Conservation (phyloP, 192 early-diverging fungal species). For the Linnemannia zychae region DNA sequence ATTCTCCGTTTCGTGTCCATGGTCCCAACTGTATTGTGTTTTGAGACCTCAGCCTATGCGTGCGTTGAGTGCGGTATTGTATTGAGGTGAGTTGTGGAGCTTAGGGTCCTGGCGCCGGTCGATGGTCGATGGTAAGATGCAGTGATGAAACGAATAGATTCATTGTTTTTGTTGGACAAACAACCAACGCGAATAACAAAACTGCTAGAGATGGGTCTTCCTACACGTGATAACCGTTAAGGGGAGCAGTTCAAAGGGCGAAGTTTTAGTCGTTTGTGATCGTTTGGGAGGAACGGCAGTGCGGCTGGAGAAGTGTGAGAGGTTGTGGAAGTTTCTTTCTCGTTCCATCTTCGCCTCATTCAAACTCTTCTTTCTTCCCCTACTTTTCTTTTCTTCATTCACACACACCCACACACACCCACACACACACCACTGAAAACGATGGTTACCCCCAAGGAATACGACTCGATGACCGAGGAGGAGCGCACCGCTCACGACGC, state of each 20-base stretch:
- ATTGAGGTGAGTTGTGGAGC: too few relatives aligned
- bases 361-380: not conserved
- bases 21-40: not conserved
- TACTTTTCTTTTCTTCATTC: not conserved
- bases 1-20: conserved; percentile 5
- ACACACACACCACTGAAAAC: not conserved
- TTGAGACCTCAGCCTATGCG: not conserved
- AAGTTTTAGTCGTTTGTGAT: not conserved
- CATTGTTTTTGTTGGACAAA: too few relatives aligned
- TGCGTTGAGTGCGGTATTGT: not conserved
- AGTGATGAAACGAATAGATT: too few relatives aligned
- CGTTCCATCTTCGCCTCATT: conserved; percentile 9
- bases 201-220: too few relatives aligned
- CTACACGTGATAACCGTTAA: not conserved
- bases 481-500: conserved; percentile 61
- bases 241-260: conserved; percentile 3
- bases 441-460: conserved; percentile 43
- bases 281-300: not conserved
- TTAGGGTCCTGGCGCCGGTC: too few relatives aligned
- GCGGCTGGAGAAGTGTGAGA: not conserved
- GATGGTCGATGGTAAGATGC: too few relatives aligned
- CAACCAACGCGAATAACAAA: too few relatives aligned
- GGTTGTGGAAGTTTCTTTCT: not conserved
- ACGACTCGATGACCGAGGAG: conserved; percentile 65
- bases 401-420: not conserved